Conservation (phyloP, 2,329 filamentous ascomycete genomes). For the Xylaria sp. region DNA sequence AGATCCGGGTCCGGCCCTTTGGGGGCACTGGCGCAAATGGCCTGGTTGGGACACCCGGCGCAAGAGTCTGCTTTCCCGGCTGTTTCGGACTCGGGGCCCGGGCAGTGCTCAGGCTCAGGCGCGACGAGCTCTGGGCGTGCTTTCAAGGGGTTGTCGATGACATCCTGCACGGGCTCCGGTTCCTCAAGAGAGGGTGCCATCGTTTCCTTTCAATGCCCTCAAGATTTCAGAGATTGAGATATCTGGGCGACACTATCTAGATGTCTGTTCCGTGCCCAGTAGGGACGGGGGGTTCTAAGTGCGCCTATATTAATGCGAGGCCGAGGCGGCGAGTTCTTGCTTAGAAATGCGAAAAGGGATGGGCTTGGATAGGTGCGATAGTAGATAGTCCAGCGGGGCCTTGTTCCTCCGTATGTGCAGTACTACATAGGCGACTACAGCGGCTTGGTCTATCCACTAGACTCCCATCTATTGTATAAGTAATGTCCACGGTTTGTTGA, state of each 20-base stretch:
- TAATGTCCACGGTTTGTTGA: no score
- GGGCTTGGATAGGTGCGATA: not conserved
- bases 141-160: conserved; percentile 77
- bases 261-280: not conserved
- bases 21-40: conserved; percentile 90
- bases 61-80: conserved; percentile 80
- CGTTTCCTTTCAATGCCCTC: not conserved
- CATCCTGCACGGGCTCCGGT: conserved; percentile 68
- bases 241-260: not conserved
- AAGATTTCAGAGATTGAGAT: not conserved
- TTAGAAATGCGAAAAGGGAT: conserved; percentile 28
- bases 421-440: no score
- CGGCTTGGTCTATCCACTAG: no score
- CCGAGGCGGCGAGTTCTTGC: conserved; percentile 12
- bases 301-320: not conserved
- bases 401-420: not conserved
- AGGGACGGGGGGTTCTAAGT: not conserved
- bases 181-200: conserved; percentile 87
- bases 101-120: conserved; percentile 95
- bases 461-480: no score
- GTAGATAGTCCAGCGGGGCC: conserved; percentile 12
- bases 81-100: conserved; percentile 80
- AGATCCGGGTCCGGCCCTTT: conserved; percentile 97
- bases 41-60: conserved; percentile 93
- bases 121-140: conserved; percentile 84